Conservation (phyloP, 2,329 filamentous ascomycete genomes). For the Cladosporium colombiae region DNA sequence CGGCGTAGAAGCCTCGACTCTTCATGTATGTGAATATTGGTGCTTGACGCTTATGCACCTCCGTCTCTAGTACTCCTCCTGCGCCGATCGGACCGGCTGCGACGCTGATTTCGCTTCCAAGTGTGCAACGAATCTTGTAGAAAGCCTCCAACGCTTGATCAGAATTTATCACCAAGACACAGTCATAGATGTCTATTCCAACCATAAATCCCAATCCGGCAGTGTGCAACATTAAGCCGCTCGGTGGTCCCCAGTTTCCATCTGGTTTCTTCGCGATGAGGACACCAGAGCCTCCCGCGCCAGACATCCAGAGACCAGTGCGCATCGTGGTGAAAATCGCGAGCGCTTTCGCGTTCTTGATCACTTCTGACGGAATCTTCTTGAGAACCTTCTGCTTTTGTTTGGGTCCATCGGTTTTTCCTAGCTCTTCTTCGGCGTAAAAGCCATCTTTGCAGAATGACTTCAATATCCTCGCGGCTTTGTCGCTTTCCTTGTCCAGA, state of each 20-base stretch:
- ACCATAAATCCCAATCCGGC: conserved; percentile 85
- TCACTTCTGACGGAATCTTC: conserved; percentile 81
- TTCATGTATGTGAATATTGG: conserved; percentile 87
- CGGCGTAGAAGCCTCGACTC: conserved; percentile 83
- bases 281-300: conserved; percentile 85
- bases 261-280: conserved; percentile 81
- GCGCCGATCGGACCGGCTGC: conserved; percentile 76
- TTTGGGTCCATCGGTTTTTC: conserved; percentile 51
- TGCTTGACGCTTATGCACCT: conserved; percentile 66
- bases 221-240: conserved; percentile 87
- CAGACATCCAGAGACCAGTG: conserved; percentile 86
- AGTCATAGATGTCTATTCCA: conserved; percentile 94
- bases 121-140: conserved; percentile 72
- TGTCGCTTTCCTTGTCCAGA: conserved; percentile 86
- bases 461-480: conserved; percentile 83
- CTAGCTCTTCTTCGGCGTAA: conserved; percentile 57
- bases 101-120: conserved; percentile 79
- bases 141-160: conserved; percentile 81
- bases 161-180: conserved; percentile 88
- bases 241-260: conserved; percentile 88
- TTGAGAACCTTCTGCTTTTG: conserved; percentile 67
- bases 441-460: conserved; percentile 86
- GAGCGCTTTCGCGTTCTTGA: conserved; percentile 84
- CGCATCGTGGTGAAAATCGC: conserved; percentile 96
- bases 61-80: conserved; percentile 71